Evolutionary conservation across 495 filamentous ascomycete species (phyloP).

Genomic region (Astrocystis sublimbata): DNA sequence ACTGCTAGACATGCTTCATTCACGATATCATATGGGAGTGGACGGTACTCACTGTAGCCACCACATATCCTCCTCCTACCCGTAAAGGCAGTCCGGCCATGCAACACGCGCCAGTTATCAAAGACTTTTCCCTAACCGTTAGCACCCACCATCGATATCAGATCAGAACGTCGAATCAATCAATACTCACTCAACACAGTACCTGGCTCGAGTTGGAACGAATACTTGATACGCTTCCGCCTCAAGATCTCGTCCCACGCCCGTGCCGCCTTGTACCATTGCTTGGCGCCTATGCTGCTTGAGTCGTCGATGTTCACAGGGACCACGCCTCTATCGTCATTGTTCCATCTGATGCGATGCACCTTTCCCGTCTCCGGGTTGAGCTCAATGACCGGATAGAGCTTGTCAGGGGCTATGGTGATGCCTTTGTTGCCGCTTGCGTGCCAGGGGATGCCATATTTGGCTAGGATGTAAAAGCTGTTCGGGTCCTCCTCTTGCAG

Average conservation of each 20-base stretch:
- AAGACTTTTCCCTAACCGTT: slow-evolving; percentile 60
- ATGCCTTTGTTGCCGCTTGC: slow-evolving; percentile 82
- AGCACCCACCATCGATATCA: not conserved
- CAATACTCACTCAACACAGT: slow-evolving; percentile 66
- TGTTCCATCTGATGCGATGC: slow-evolving; percentile 85
- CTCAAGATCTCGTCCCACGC: slow-evolving; percentile 63
- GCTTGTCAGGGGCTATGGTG: slow-evolving; percentile 66
- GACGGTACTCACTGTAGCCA: slow-evolving; percentile 68
- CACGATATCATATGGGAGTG: not conserved
- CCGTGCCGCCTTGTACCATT: slow-evolving; percentile 77
- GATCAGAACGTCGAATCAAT: not conserved
- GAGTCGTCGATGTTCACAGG: slow-evolving; percentile 34
- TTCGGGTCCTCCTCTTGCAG: slow-evolving; percentile 50
- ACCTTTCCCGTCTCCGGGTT: slow-evolving; percentile 50
- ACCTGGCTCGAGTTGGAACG: slow-evolving; percentile 78
- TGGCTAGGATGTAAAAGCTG: slow-evolving; percentile 55
- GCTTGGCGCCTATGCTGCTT: too few relatives aligned
- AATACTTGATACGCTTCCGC: slow-evolving; percentile 58
- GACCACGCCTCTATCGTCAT: slow-evolving; percentile 75
- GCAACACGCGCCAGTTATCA: slow-evolving; percentile 93
- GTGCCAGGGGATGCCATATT: slow-evolving; percentile 64
- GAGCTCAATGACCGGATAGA: slow-evolving; percentile 66
- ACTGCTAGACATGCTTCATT: not conserved
- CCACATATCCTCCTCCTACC: slow-evolving; percentile 87
- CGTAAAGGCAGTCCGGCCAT: slow-evolving; percentile 77